Base-by-base conservation (phyloP, 441 rosid genomes). In the Mallotus repandus region DNA sequence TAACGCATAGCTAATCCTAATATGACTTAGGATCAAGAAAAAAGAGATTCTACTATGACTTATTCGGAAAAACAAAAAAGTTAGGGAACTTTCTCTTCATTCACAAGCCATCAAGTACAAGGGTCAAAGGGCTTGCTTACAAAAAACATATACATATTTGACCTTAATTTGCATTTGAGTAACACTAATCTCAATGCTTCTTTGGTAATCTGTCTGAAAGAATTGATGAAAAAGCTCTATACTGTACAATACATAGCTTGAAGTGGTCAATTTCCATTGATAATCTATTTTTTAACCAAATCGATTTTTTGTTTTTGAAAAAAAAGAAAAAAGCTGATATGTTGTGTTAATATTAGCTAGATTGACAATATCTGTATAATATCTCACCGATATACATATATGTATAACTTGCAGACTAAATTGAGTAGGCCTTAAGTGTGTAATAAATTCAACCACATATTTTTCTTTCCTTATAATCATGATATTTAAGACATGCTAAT, bases 401-500 rank as follows among this genome's bases (percentile, higher is more conserved):
- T 15, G 12, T 9, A 18, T 15, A 15, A 46, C 70, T 48, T 60
- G 52, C 43, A 60, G 2, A 22, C 18, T 43, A 64, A 70, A 60
- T 60, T 66, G 64, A 66, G 76, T 71, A 72, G n/a, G 32, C 32
- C 32, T 29, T 29, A 29, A 29, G 32, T 1, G 32, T 29, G 32
- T 29, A 9, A 61, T n/a, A 25, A 21, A 41, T 29, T 52, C 18
- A 58, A 49, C 19, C 22, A 10, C 13, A 18, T 69, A 29, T 1
- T 56, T 56, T 19, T 71, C 48, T 63, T 13, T 72, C 14, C 9
- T 7, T 61, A 6, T 15, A n/a, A 35, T 50, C 53, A 63, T 61
- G 75, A 72, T 72, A 69, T 38, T 72, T 11, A 68, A 32, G 6
- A n/a, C 18, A 46, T 50, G 22, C 60, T 69, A 4, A 69, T 58